Conservation (phyloP, 805 yeast species). For the Kuraishia hungarica region DNA sequence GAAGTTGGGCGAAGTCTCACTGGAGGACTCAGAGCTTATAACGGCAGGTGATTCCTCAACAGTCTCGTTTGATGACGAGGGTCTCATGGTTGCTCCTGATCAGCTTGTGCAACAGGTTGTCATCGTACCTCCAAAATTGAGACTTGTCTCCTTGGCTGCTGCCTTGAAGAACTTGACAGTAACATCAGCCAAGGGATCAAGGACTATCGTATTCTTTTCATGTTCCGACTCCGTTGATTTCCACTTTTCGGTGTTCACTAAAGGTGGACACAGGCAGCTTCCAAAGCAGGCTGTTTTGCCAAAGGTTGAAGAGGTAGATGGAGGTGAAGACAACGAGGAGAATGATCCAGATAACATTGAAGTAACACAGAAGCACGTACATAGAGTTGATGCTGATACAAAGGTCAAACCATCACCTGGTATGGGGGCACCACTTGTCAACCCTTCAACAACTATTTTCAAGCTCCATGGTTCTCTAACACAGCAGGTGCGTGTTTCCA, state of each 20-base stretch:
- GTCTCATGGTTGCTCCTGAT: constrained; percentile 61
- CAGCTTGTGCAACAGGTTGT: constrained; percentile 74
- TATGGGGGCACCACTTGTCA: constrained; percentile 44
- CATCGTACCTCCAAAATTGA: constrained; percentile 87
- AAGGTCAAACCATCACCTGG: constrained; percentile 26
- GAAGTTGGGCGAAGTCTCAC: constrained; percentile 70
- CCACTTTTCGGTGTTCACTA: constrained; percentile 69
- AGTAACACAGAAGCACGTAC: constrained; percentile 13
- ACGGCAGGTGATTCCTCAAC: constrained; percentile 23
- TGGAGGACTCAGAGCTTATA: constrained; percentile 68
- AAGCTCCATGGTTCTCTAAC: constrained; percentile 88
- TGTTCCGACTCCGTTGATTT: constrained; percentile 97
- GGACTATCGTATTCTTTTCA: constrained; percentile 80
- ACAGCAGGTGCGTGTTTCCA: constrained; percentile 75
- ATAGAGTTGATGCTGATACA: constrained; percentile 15
- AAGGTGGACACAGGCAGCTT: constrained; percentile 37
- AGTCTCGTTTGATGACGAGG: constrained; percentile 17
- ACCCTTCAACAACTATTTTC: constrained; percentile 35
- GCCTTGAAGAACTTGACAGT: constrained; percentile 42
- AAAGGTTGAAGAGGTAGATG: constrained; percentile 20
- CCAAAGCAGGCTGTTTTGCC: constrained; percentile 15
- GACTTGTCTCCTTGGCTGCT: constrained; percentile 76
- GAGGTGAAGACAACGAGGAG: constrained; percentile 4
- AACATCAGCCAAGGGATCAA: constrained; percentile 23
- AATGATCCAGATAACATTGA: constrained; percentile 4